Base-by-base conservation (phyloP, 352 stramenopile genomes). In the Pythium aristosporum region DNA sequence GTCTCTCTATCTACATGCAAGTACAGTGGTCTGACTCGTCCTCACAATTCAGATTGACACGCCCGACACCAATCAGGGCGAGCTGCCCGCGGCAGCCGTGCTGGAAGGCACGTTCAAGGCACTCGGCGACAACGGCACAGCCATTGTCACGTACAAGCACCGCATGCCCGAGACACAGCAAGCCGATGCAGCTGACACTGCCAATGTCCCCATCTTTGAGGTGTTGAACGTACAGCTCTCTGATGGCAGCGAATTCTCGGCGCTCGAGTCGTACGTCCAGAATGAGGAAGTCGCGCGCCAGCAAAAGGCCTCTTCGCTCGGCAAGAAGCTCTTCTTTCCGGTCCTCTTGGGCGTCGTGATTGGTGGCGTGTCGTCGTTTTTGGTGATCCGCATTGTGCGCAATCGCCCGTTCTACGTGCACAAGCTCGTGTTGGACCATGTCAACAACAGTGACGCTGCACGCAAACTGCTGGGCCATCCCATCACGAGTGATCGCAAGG, bases 381-480 rank as follows among this genome's bases (percentile, higher is more conserved):
- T 89, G 37, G 64, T 84, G 23, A 88, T 92, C 57, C 83, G 83
- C 23, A 89, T 92, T 56, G 61, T 92, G 41, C 83, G 79, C 60
- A 90, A 90, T 63, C 79, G 80, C 49, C 77, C 83, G 53, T 88
- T 85, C 60, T 92, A 92, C 76, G 80, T 90, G 65, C 83, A 90
- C 75, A 92, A 90, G 47, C 60, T 92, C 32, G 83, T 86, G 50
- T 63, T 92, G 23, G 83, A 90, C 59, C 81, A 85, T 42, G 78
- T 89, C 16, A 92, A 92, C 66, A 88, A 89, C 64, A 81, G 76
- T 67, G 73, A 82, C n/a, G 63, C 70, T 53, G 83, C 83, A 15
- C 77, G 80, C 0, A 71, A 79, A 44, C 51, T 87, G 20, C 71
- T 92, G 10, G 82, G 82, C 20, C 74, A 89, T 61, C 80, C 82